Evolutionary conservation across 371 early-diverging fungal species (phyloP).

Genomic region (Parasitella parasitica): DNA sequence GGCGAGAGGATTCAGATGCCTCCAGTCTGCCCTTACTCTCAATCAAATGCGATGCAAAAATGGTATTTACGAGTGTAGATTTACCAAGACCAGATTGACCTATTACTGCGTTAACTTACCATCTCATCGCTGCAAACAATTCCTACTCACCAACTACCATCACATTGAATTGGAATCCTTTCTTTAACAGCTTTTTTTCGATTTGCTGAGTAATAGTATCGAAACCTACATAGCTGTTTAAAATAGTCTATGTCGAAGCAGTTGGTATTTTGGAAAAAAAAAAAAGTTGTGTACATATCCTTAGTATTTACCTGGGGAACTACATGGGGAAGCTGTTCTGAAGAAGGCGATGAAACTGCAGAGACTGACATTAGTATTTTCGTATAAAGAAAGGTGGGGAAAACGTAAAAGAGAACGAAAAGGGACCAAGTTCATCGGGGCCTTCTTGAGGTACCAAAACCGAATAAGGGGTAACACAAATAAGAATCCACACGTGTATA

Average conservation of each 20-base stretch:
- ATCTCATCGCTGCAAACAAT: not conserved
- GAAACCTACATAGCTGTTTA: slow-evolving; percentile 91
- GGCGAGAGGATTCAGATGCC: slow-evolving; percentile 72
- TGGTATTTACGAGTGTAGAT: slow-evolving; percentile 97
- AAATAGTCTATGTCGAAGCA: slow-evolving; percentile 41
- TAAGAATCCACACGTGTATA: slow-evolving; percentile 10
- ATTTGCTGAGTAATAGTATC: slow-evolving; percentile 94
- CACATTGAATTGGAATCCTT: slow-evolving; percentile 94
- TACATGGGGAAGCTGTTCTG: slow-evolving; percentile 9
- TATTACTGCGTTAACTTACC: slow-evolving; percentile 10
- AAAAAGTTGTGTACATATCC: too few relatives aligned
- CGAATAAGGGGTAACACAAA: slow-evolving; percentile 3
- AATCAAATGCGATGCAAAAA: slow-evolving; percentile 83
- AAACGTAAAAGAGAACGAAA: not conserved
- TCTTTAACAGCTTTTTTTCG: slow-evolving; percentile 88
- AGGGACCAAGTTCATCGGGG: not conserved
- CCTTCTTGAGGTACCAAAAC: not conserved
- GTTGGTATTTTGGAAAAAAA: not conserved
- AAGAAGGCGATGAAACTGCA: slow-evolving; percentile 20
- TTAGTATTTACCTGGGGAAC: slow-evolving; percentile 3
- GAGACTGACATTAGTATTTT: slow-evolving; percentile 5
- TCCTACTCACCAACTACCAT: slow-evolving; percentile 80
- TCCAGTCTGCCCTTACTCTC: slow-evolving; percentile 80
- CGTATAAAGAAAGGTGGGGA: not conserved
- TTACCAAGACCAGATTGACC: slow-evolving; percentile 99